phyloP scores from a whole-genome alignment of 2,329 filamentous ascomycete species.

The Fusarium multiceps region DNA sequence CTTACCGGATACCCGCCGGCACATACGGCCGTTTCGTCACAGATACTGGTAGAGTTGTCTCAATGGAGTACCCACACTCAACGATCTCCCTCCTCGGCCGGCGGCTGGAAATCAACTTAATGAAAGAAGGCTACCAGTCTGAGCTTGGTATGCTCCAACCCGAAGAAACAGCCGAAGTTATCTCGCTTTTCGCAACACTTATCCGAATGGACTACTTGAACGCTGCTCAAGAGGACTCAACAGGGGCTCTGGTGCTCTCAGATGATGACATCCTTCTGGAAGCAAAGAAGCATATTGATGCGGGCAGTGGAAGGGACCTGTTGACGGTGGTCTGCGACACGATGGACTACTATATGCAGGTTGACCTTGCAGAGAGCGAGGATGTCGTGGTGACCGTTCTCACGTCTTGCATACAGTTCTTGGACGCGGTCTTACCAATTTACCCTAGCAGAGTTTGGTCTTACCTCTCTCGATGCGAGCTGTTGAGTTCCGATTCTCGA shows the following conservation, averaged over 20 bases:
- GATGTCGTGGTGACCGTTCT: constrained; percentile 74
- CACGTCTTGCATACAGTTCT: constrained; percentile 80
- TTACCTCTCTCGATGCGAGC: constrained; percentile 81
- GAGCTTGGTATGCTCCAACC: constrained; percentile 65
- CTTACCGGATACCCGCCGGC: constrained; percentile 72
- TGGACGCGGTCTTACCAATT: constrained; percentile 77
- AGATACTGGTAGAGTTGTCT: constrained; percentile 79
- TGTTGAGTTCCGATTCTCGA: constrained; percentile 81
- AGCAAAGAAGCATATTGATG: constrained; percentile 61
- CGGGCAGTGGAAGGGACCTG: constrained; percentile 74
- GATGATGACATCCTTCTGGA: constrained; percentile 65
- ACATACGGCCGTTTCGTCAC: constrained; percentile 79
- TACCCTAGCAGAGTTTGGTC: constrained; percentile 91
- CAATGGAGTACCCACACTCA: constrained; percentile 83
- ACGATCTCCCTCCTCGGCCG: constrained; percentile 82
- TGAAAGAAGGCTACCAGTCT: constrained; percentile 64
- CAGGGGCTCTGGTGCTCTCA: constrained; percentile 49
- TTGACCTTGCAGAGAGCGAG: constrained; percentile 66
- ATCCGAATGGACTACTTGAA: constrained; percentile 65
- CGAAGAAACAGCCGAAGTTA: constrained; percentile 76
- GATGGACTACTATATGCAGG: constrained; percentile 77
- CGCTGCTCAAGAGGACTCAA: constrained; percentile 39
- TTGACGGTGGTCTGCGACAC: constrained; percentile 85
- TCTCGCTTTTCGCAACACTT: constrained; percentile 78
- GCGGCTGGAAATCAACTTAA: constrained; percentile 74